A percentile compares a stretch with the other conserved stretches of the same genome.
phyloP scores from a whole-genome alignment of 306 rosid genomes.

The Vigna radiata region DNA sequence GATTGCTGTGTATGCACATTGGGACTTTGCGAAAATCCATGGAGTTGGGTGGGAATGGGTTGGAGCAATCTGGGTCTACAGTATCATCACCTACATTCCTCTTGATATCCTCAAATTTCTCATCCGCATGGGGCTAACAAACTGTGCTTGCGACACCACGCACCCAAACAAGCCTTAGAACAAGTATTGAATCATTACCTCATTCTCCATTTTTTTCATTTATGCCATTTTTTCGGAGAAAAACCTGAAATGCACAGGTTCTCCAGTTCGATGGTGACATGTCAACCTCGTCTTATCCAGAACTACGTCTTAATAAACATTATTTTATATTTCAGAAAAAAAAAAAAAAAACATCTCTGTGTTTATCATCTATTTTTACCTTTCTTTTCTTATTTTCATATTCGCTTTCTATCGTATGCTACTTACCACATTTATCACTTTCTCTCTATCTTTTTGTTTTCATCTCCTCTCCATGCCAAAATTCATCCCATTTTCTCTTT shows the following conservation, averaged over 20 bases:
- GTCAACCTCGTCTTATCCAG: neutral
- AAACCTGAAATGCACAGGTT: neutral
- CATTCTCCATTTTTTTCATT: neutral
- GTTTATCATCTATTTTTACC: neutral
- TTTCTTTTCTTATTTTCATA: neutral
- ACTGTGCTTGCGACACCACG: conserved; percentile 65
- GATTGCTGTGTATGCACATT: conserved; percentile 71
- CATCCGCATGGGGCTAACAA: conserved; percentile 66
- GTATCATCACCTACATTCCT: conserved; percentile 75
- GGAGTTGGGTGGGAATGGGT: conserved; percentile 94
- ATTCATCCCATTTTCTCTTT: neutral
- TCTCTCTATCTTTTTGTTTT: no score
- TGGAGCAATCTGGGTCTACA: conserved; percentile 81
- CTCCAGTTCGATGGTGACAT: neutral
- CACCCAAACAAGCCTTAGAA: conserved; percentile 56
- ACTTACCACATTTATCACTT: neutral
- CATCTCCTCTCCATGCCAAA: neutral
- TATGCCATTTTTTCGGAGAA: neutral
- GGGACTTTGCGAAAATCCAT: conserved; percentile 73
- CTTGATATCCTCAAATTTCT: conserved; percentile 77
- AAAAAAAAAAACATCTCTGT: neutral
- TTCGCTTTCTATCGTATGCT: neutral
- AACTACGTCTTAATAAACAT: neutral
- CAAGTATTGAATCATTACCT: neutral
- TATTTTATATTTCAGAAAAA: neutral